phyloP scores from a whole-genome alignment of 75 land plant genomes.

The Cunninghamia lanceolata region DNA sequence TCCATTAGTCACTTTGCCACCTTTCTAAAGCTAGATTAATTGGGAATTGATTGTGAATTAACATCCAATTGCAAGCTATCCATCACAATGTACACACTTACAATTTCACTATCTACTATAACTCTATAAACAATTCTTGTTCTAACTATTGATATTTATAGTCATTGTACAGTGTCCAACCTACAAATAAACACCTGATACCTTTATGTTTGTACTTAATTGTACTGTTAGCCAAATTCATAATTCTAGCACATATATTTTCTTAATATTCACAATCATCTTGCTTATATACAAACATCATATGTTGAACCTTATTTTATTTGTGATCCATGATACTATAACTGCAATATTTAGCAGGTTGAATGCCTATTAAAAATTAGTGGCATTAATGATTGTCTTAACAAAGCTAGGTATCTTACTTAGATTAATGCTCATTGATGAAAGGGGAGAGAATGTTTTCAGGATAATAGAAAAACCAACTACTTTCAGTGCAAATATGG shows the following conservation, averaged over 20 bases:
- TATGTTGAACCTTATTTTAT: background rate
- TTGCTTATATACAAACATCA: background rate
- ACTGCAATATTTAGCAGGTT: background rate
- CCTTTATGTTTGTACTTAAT: background rate
- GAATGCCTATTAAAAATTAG: background rate
- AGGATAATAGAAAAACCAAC: background rate
- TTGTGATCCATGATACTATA: background rate
- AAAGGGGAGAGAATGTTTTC: background rate
- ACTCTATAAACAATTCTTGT: background rate
- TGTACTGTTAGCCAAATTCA: background rate
- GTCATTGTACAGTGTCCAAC: background rate
- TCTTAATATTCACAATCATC: constrained; percentile 1
- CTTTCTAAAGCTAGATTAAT: background rate
- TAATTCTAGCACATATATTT: background rate
- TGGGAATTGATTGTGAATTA: background rate
- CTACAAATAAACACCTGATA: background rate
- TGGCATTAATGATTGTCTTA: background rate
- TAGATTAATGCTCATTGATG: background rate
- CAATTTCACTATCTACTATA: background rate
- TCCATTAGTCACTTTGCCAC: background rate
- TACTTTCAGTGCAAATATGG: background rate
- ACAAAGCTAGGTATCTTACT: background rate
- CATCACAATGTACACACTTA: background rate
- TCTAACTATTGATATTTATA: background rate
- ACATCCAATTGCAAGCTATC: background rate